Evolutionary conservation across 179 eudicot species (phyloP).

Genomic region (Beta corolliflora): DNA sequence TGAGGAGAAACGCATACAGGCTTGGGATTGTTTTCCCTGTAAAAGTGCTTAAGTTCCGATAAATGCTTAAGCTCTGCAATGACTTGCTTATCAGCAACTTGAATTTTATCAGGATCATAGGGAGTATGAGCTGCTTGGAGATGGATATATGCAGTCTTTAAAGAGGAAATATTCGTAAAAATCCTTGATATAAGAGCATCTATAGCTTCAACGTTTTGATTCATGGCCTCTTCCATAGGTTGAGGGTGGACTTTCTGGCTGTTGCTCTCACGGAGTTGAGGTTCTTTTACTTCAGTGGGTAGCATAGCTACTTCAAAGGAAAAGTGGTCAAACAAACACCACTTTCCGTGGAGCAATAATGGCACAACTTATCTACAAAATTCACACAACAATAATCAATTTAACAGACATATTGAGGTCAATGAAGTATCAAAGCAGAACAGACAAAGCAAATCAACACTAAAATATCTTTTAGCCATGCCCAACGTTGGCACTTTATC

Average conservation of each 20-base stretch:
- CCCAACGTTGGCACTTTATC: not conserved
- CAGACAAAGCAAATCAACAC: not conserved
- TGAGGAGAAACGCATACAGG: conserved; percentile 78
- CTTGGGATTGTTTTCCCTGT: conserved; percentile 81
- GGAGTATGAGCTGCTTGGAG: conserved; percentile 96
- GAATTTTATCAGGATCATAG: conserved; percentile 94
- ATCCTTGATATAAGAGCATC: conserved; percentile 73
- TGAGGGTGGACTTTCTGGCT: conserved; percentile 98
- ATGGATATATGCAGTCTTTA: conserved; percentile 82
- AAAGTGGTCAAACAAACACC: conserved; percentile 28
- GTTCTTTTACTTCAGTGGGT: conserved; percentile 76
- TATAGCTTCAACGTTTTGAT: conserved; percentile 78
- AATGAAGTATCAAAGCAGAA: not conserved
- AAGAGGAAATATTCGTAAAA: conserved; percentile 70
- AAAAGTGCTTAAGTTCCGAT: conserved; percentile 87
- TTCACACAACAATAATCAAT: not conserved
- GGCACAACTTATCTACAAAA: conserved; percentile 33
- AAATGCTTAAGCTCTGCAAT: conserved; percentile 81
- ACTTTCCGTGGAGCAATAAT: conserved; percentile 26
- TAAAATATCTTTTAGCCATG: not conserved
- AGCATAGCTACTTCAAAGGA: conserved; percentile 76
- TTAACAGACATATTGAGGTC: not conserved
- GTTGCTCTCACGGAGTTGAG: conserved; percentile 83
- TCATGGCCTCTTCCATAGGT: conserved; percentile 81
- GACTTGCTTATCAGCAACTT: conserved; percentile 86